A percentile compares a stretch with the other conserved stretches of the same genome.
Evolutionary conservation across 208 protist species (phyloP).

Genomic region (Acanthamoeba triangularis): DNA sequence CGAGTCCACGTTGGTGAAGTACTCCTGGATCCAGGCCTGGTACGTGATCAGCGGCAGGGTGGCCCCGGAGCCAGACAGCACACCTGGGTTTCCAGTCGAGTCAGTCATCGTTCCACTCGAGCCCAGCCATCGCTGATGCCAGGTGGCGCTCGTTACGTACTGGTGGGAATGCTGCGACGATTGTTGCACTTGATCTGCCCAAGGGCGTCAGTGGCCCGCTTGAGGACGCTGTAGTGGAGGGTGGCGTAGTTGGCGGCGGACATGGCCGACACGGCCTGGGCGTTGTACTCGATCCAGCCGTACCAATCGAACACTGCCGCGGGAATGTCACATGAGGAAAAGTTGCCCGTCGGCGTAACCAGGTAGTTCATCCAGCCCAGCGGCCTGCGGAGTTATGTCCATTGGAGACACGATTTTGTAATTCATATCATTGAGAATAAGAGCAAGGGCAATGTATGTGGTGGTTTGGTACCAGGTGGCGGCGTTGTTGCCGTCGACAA

Average conservation of each 20-base stretch:
- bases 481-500: not conserved
- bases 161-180: not conserved
- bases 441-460: too few species aligned
- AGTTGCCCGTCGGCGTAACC: not conserved
- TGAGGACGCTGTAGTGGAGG: slow-evolving; percentile 8
- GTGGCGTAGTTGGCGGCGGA: not conserved
- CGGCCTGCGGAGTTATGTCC: not conserved
- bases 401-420: not conserved
- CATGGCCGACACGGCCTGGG: not conserved
- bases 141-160: not conserved
- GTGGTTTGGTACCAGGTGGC: not conserved
- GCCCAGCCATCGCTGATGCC: not conserved
- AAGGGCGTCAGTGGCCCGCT: slow-evolving; percentile 8
- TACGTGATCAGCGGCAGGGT: not conserved
- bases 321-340: not conserved
- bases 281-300: slow-evolving; percentile 9
- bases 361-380: slow-evolving; percentile 33
- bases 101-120: not conserved
- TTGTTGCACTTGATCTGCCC: not conserved
- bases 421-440: too few species aligned
- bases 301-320: not conserved
- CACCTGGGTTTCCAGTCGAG: not conserved
- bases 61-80: not conserved
- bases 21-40: slow-evolving; percentile 33
- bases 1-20: not conserved